phyloP scores from a whole-genome alignment of 768 basidiomycete genomes.

The Gelatoporia subvermispora region DNA sequence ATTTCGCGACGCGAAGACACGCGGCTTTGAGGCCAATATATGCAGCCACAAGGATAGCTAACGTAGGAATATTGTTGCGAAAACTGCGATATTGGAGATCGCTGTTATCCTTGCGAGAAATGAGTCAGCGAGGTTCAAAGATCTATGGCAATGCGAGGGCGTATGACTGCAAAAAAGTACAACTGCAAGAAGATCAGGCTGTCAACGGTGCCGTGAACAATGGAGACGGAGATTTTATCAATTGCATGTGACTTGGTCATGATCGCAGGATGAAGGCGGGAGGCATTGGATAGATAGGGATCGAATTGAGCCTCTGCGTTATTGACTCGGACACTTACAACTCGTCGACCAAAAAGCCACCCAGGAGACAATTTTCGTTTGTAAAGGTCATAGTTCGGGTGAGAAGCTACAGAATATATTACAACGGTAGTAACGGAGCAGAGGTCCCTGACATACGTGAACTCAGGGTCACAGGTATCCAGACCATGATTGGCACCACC shows the following conservation, averaged over 20 bases:
- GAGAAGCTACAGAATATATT: constrained; percentile 44
- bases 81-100: constrained; percentile 90
- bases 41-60: constrained; percentile 44
- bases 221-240: no score
- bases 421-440: not conserved
- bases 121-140: not conserved
- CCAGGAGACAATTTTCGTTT: constrained; percentile 54
- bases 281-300: no score
- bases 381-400: constrained; percentile 71
- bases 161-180: not conserved
- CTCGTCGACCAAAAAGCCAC: constrained; percentile 76
- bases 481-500: constrained; percentile 70
- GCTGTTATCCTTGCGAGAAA: constrained; percentile 70
- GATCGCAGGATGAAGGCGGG: no score
- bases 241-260: no score
- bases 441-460: constrained; percentile 48
- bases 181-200: no score
- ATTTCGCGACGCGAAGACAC: constrained; percentile 30
- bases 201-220: no score
- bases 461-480: constrained; percentile 71
- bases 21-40: constrained; percentile 54
- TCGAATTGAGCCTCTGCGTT: no score
- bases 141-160: not conserved
- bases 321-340: constrained; percentile 49
- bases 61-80: constrained; percentile 68